phyloP scores from a whole-genome alignment of 768 basidiomycete genomes.

The Leccinum fibrillosum region DNA sequence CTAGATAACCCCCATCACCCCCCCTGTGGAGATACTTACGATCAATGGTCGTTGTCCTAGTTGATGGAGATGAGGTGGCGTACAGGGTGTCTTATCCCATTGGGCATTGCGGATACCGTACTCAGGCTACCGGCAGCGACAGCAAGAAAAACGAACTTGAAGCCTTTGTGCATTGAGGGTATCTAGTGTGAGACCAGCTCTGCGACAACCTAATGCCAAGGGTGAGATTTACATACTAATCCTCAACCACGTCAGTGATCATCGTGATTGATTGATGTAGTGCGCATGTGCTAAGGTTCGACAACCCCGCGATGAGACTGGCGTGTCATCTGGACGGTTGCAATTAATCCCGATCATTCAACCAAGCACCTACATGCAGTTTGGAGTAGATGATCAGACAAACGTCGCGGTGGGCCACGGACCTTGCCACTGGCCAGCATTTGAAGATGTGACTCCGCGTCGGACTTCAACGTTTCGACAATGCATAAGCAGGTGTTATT shows the following conservation, averaged over 20 bases:
- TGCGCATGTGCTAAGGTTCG: too few species aligned
- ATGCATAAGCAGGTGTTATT: too few species aligned
- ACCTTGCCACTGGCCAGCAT: background rate
- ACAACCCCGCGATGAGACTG: too few species aligned
- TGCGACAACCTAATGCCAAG: background rate
- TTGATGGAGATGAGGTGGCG: background rate
- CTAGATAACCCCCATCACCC: background rate
- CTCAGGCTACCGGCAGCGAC: background rate
- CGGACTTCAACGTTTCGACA: background rate
- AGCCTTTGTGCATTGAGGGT: background rate
- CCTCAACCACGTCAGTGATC: background rate
- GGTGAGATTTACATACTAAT: background rate
- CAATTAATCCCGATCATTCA: too few species aligned
- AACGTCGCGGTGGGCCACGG: background rate
- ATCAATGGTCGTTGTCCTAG: background rate
- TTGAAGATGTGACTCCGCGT: background rate
- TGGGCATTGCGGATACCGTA: background rate
- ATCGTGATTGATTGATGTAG: background rate
- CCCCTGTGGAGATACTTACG: background rate
- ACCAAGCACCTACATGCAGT: too few species aligned
- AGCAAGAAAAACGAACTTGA: background rate
- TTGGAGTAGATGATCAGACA: background rate
- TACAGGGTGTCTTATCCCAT: background rate
- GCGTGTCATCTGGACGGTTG: too few species aligned
- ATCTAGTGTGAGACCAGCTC: background rate